Evolutionary conservation across 768 basidiomycete species (phyloP), one percentile per base, ranked within the genome.

Genomic region (Panaeolus cyanescens): DNA sequence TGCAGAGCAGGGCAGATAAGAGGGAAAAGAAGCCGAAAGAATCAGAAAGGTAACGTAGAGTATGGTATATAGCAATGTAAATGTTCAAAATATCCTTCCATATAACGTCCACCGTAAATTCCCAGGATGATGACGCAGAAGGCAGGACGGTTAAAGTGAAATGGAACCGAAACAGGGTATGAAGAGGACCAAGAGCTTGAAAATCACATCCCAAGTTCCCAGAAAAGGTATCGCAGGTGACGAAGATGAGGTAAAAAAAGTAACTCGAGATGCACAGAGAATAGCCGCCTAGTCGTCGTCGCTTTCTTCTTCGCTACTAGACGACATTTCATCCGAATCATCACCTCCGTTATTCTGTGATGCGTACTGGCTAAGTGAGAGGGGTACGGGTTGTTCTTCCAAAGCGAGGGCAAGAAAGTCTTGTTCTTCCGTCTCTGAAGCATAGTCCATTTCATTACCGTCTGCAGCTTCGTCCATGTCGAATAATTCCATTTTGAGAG

Each of bases 381-480:
- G 78, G 12, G 84, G 85, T 33, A 70, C 70, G 3, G 77, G 73
- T 45, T 76, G 80, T 15, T 75, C 71, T 17, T 73, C 70, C 62
- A 79, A 71, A 22, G 73, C 81, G 59, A 72, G 74, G n/a, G 75
- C 78, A 39, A 83, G 71, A 61, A 82, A 82, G 65, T 86, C 84
- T 28, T 50, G 45, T 13, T 50, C 45, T 8, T 50, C 17, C n/a
- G 19, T 17, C 7, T 55, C 54, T 20, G 59, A 58, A 1, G 37
- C 61, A 13, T 71, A 66, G 3, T 65, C 66, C 59, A 59, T 63
- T 10, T 56, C 61, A 20, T 64, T 59, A 22, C 54, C 61, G 10
- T 66, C 62, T 12, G 55, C 62, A 9, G 25, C 28, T 28, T 20
- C 39, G 4, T 42, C 56, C 36, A 37, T 32, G 39, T 37, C 34